Evolutionary conservation across 257 asterid genomes (phyloP).

Genomic region (Nicotiana noctiflora): DNA sequence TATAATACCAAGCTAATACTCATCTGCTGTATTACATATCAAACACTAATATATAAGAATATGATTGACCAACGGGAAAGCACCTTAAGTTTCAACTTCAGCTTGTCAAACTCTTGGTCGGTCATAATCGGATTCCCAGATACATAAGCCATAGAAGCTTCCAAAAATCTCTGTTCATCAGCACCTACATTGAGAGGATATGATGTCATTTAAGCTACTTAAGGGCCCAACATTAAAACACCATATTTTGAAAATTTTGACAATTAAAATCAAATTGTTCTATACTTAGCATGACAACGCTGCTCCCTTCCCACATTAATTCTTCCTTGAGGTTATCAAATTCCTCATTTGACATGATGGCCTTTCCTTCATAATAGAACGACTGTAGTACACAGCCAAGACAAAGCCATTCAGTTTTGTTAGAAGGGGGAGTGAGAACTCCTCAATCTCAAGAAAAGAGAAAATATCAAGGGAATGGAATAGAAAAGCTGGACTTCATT

Average conservation of each 20-base stretch:
- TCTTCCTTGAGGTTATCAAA: conserved; percentile 98
- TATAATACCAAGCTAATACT: neutral
- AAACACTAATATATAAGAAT: neutral
- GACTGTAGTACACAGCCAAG: conserved; percentile 37
- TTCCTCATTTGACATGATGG: conserved; percentile 95
- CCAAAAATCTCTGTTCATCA: conserved; percentile 89
- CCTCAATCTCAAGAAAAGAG: neutral
- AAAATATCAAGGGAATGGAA: neutral
- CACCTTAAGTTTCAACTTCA: conserved; percentile 87
- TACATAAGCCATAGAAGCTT: conserved; percentile 98
- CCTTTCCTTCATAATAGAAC: conserved; percentile 94
- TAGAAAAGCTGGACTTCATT: neutral
- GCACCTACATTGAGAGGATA: conserved; percentile 38
- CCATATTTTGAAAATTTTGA: neutral
- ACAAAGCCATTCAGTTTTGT: neutral
- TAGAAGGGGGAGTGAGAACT: neutral
- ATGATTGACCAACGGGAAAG: neutral
- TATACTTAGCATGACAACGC: conserved; percentile 97
- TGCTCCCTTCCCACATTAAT: conserved; percentile 99
- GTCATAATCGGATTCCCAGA: conserved; percentile 77
- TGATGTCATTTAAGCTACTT: neutral
- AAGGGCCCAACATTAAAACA: neutral
- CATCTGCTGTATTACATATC: neutral
- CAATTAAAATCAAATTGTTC: conserved; percentile 2
- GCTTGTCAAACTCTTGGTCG: conserved; percentile 69